Evolutionary conservation across 1,139 yeast genomes (phyloP), one percentile per base, ranked within the genome.

Genomic region (Diutina catenulata): DNA sequence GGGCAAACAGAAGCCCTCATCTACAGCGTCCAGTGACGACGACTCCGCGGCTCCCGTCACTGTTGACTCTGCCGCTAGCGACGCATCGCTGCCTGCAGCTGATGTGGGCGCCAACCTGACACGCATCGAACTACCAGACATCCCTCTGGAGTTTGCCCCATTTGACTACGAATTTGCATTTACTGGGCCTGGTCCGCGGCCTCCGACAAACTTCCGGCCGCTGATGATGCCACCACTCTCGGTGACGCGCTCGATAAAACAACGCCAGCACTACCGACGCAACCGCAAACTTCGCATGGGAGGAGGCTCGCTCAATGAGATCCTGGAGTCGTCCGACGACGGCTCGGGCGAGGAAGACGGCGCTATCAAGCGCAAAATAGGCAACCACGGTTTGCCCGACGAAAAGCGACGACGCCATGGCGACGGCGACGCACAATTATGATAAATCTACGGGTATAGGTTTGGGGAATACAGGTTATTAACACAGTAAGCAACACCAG

Each of bases 201-300:
- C 35, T 4, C 35, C 35, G 3, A 18, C 9, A 9, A 24, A 31
- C 10, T 31, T 31, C 19, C 35, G 35, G 3, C 35, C 35, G 15
- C 35, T 21, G 14, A 31, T 31, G 25, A 24, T 20, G 35, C 35
- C 35, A n/a, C n/a, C n/a, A 10, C 35, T 31, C 21, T 19, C 24
- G 5, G 21, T 31, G 19, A 24, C 20, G 35, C 35, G 21, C 21
- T 25, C 21, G 35, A 31, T 21, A 9, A 31, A 31, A 14, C 35
- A 31, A 21, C 15, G 35, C n/a, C n/a, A n/a, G n/a, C n/a, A n/a
- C n/a, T n/a, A n/a, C n/a, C n/a, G n/a, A n/a, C n/a, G n/a, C n/a
- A n/a, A n/a, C n/a, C n/a, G n/a, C n/a, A n/a, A n/a, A n/a, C n/a
- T n/a, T n/a, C n/a, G n/a, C n/a, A n/a, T n/a, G n/a, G n/a, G n/a